These are phyloP conservation scores for Apiotrichum akiyoshidainum DNA, from an alignment of 1,284 basidiomycete genomes.

Conservation along the genomic window DNA sequence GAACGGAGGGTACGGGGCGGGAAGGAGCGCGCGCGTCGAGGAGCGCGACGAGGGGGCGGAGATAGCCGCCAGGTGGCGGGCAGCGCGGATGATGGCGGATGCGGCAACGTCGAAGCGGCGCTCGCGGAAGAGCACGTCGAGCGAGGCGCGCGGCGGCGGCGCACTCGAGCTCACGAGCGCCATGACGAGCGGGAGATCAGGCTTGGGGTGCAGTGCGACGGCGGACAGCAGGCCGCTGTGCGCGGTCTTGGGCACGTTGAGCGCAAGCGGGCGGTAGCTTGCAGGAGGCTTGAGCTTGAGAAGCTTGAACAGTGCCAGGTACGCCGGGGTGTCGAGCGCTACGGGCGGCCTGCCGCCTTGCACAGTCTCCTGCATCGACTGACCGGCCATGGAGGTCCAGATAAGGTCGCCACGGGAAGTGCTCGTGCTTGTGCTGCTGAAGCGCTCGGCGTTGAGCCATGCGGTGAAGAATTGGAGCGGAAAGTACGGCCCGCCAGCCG, in stretches of 20 bases:
- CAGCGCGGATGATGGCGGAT: slow-evolving; percentile 4
- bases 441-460: slow-evolving; percentile 31
- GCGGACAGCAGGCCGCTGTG: not conserved
- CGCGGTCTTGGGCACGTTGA: not conserved
- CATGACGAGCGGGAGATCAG: slow-evolving; percentile 10
- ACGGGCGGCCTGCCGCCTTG: not conserved
- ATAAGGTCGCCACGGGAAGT: not conserved
- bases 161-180: not conserved
- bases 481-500: not conserved
- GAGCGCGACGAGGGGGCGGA: not conserved
- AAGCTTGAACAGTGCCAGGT: not conserved
- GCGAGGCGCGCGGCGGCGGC: not conserved
- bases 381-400: not conserved
- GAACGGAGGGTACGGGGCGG: not conserved
- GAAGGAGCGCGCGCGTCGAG: too few species aligned
- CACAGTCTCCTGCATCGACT: not conserved
- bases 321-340: not conserved
- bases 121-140: not conserved
- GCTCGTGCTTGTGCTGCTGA: not conserved
- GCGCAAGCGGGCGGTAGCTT: slow-evolving; percentile 1
- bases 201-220: slow-evolving; percentile 1
- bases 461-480: slow-evolving; percentile 21
- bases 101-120: slow-evolving; percentile 12
- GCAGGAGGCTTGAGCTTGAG: not conserved
- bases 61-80: not conserved